These are phyloP conservation scores for Cyclotella choctawhatcheeana DNA, from an alignment of 108 stramenopile genomes.

Conservation along the genomic window DNA sequence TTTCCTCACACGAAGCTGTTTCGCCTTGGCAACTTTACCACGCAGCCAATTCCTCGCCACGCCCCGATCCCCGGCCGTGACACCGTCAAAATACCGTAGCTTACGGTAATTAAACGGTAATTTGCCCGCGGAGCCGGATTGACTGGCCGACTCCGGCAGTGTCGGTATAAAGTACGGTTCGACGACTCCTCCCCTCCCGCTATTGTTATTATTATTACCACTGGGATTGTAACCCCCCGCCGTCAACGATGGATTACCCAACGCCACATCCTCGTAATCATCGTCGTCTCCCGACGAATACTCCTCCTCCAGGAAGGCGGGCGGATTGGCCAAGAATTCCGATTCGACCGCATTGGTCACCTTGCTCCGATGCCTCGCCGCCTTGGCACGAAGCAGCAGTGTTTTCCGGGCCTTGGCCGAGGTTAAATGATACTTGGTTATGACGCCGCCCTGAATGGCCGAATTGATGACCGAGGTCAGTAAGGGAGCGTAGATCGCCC, in stretches of 20 bases:
- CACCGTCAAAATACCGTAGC: slow-evolving; percentile 73
- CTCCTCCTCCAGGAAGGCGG: slow-evolving; percentile 24
- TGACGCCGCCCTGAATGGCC: slow-evolving; percentile 69
- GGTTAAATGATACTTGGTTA: slow-evolving; percentile 76
- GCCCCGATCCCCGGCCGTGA: slow-evolving; percentile 64
- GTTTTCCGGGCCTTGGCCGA: slow-evolving; percentile 67
- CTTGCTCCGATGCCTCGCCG: slow-evolving; percentile 18
- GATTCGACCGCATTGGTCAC: slow-evolving; percentile 33
- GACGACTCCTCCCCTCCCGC: not conserved
- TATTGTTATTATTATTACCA: not conserved
- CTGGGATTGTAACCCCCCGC: too few species aligned
- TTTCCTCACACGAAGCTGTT: slow-evolving; percentile 51
- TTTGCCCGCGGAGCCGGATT: slow-evolving; percentile 41
- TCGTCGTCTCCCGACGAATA: slow-evolving; percentile 54
- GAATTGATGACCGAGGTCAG: too few species aligned
- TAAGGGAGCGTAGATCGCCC: slow-evolving; percentile 73
- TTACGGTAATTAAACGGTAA: slow-evolving; percentile 85
- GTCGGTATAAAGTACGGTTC: slow-evolving; percentile 45
- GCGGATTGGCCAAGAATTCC: slow-evolving; percentile 42
- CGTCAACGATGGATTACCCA: too few species aligned
- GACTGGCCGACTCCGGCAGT: slow-evolving; percentile 21
- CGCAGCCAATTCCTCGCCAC: slow-evolving; percentile 64
- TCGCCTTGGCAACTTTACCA: slow-evolving; percentile 39
- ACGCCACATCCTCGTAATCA: slow-evolving; percentile 29
- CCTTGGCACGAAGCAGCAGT: slow-evolving; percentile 12